A percentile compares a stretch with the other conserved stretches of the same genome.
Evolutionary conservation across 306 rosid genomes (phyloP).

Genomic region (Abrus pulchellus): DNA sequence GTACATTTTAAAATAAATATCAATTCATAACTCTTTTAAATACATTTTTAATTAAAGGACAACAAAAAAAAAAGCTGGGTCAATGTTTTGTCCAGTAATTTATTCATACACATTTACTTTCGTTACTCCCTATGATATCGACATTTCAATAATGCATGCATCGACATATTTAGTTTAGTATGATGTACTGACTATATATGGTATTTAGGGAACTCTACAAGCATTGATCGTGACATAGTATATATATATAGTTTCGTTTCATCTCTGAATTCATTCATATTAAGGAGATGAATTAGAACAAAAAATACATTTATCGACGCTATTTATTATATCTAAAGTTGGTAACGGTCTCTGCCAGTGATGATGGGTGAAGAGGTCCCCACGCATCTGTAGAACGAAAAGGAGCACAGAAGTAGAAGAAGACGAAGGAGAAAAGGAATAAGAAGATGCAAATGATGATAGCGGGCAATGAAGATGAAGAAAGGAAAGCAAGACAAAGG

Average conservation of each 20-base stretch:
- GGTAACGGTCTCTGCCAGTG: slow-evolving; percentile 46
- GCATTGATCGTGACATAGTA: slow-evolving; percentile 15
- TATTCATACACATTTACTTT: slow-evolving; percentile 6
- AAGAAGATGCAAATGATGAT: slow-evolving; percentile 48
- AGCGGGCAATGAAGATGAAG: slow-evolving; percentile 46
- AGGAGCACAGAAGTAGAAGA: slow-evolving; percentile 19
- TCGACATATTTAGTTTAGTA: slow-evolving; percentile 5
- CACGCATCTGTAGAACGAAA: slow-evolving; percentile 14
- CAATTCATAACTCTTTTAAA: too few species aligned
- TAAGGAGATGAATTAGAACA: background rate
- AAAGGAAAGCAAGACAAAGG: slow-evolving; percentile 46
- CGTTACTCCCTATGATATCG: slow-evolving; percentile 7
- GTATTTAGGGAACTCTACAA: slow-evolving; percentile 15
- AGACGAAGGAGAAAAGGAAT: slow-evolving; percentile 40
- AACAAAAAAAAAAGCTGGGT: too few species aligned
- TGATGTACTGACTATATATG: background rate
- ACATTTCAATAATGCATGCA: slow-evolving; percentile 25
- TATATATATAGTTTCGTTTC: background rate
- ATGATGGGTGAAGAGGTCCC: slow-evolving; percentile 51
- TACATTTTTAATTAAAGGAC: too few species aligned
- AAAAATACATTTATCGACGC: background rate
- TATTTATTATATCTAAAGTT: background rate
- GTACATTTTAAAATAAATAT: too few species aligned
- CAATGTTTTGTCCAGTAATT: too few species aligned
- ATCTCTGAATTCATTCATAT: background rate